Percentiles rank a stretch among this genome's conserved stretches.
These are phyloP conservation scores for Crithidia acanthocephali DNA, from an alignment of 208 protist genomes.

Conservation along the genomic window DNA sequence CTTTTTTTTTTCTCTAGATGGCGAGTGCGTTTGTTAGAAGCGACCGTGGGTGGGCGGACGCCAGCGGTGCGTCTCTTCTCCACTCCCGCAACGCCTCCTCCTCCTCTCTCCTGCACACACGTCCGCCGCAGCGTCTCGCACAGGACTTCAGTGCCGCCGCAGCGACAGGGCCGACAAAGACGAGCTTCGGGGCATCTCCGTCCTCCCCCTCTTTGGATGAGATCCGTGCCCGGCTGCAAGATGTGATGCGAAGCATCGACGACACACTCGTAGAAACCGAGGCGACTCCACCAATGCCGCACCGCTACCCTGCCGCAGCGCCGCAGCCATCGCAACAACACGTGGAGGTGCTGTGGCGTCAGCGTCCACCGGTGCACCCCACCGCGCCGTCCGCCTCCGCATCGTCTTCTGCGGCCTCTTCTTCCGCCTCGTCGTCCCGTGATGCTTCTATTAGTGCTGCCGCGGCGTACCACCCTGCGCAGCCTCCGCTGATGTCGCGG, in stretches of 20 bases:
- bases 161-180: not conserved
- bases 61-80: not conserved
- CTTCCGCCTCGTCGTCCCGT: too few relatives aligned
- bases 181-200: not conserved
- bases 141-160: constrained; percentile 2
- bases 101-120: not conserved
- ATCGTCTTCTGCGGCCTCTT: too few relatives aligned
- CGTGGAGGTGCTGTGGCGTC: not conserved
- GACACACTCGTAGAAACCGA: constrained; percentile 20
- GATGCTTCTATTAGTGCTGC: too few relatives aligned
- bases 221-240: constrained; percentile 40
- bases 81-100: not conserved
- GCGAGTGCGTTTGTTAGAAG: not conserved
- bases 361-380: too few relatives aligned
- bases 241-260: constrained; percentile 67
- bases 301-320: too few relatives aligned
- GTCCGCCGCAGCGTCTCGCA: not conserved
- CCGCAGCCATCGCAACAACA: too few relatives aligned
- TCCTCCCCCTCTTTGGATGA: constrained; percentile 33
- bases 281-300: not conserved
- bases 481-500: not conserved
- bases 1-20: constrained; percentile 4
- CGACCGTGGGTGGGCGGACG: not conserved
- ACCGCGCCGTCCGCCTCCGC: too few relatives aligned
- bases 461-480: not conserved